Evolutionary conservation across 805 yeast genomes (phyloP), one percentile per base, ranked within the genome.

Genomic region (Kluyveromyces nonfermentans): DNA sequence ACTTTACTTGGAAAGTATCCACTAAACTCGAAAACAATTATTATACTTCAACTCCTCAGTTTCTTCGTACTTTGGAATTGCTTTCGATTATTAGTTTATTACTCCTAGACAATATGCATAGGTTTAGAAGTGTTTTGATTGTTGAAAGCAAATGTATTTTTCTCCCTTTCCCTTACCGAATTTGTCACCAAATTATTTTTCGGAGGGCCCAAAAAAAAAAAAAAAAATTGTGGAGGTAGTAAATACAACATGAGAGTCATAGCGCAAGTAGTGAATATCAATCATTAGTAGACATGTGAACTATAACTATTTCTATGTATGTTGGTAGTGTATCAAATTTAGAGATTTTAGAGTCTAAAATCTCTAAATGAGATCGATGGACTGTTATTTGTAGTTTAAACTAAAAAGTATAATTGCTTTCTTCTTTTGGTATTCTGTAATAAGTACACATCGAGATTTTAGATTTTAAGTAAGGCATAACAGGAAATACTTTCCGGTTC

Each of bases 261-360:
- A 36, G 43, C 6, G 7, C 25, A 32, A 22, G 43, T 40, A 36
- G 25, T 35, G 20, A n/a, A 25, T 14, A 18, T 34, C 40, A 41
- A 32, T 17, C 20, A 31, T 20, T 17, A 21, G 19, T 20, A 32
- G 7, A 25, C 30, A 25, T 25, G 12, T 6, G 3, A 25, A n/a
- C n/a, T n/a, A n/a, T n/a, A n/a, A n/a, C n/a, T n/a, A n/a, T n/a
- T n/a, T n/a, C n/a, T n/a, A n/a, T n/a, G n/a, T n/a, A n/a, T n/a
- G n/a, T n/a, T n/a, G n/a, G n/a, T n/a, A n/a, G n/a, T n/a, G n/a
- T n/a, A n/a, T n/a, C n/a, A n/a, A n/a, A n/a, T n/a, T n/a, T n/a
- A n/a, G n/a, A n/a, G n/a, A n/a, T n/a, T n/a, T n/a, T n/a, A n/a
- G n/a, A n/a, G n/a, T n/a, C n/a, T n/a, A n/a, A n/a, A n/a, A n/a